Percentiles rank a stretch among this genome's conserved stretches.
These are phyloP conservation scores for Elsinoe fawcettii DNA, from an alignment of 2,329 filamentous ascomycete species.

Conservation along the genomic window DNA sequence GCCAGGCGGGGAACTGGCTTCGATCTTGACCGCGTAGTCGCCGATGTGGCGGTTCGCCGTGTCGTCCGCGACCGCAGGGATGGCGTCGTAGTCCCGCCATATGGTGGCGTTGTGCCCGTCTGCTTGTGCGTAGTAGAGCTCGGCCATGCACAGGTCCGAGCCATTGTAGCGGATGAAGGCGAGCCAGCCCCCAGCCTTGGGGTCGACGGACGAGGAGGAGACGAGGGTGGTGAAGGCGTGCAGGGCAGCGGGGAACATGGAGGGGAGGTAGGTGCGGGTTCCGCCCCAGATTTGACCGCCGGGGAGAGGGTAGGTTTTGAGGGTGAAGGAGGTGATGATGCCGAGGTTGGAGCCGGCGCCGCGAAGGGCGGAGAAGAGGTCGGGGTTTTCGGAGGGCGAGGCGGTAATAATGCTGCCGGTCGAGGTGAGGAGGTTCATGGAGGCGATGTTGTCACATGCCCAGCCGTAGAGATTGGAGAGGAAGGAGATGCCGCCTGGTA, in stretches of 20 bases:
- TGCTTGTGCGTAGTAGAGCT: background rate
- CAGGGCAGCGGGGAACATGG: background rate
- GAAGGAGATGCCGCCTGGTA: slow-evolving; percentile 12
- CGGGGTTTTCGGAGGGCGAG: slow-evolving; percentile 40
- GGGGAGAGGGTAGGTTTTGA: slow-evolving; percentile 22
- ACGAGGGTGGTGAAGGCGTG: slow-evolving; percentile 6
- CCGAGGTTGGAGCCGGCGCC: slow-evolving; percentile 46
- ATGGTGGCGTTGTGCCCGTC: slow-evolving; percentile 10
- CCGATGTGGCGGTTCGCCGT: background rate
- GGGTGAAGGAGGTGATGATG: slow-evolving; percentile 24
- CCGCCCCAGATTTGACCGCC: background rate
- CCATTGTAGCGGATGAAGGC: slow-evolving; percentile 2
- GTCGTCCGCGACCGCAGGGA: background rate
- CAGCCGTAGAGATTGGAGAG: slow-evolving; percentile 12
- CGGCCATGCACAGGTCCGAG: background rate
- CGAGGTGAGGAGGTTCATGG: slow-evolving; percentile 36
- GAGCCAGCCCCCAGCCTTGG: background rate
- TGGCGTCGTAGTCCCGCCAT: background rate
- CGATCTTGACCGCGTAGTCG: background rate
- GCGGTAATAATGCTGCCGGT: slow-evolving; percentile 45
- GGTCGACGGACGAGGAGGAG: background rate
- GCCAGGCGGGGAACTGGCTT: background rate
- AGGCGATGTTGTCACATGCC: slow-evolving; percentile 10
- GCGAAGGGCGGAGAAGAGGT: slow-evolving; percentile 57
- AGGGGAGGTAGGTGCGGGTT: background rate